A percentile compares a stretch with the other conserved stretches of the same genome.
phyloP scores from a whole-genome alignment of 2,329 filamentous ascomycete species.

The Dactylellina parvicollis region DNA sequence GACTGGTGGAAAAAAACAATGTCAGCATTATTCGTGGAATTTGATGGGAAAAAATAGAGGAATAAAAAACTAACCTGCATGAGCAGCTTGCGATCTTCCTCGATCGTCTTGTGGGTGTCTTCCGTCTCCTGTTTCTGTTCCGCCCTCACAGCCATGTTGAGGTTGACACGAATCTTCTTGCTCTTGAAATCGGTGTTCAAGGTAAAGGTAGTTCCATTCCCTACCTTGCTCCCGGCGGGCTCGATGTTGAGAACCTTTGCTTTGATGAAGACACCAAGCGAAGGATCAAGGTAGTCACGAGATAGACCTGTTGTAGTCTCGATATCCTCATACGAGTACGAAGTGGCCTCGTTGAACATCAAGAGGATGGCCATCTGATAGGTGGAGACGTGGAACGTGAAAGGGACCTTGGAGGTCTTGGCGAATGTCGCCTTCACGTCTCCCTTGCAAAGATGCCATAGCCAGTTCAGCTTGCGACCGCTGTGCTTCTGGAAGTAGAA shows the following conservation, averaged over 20 bases:
- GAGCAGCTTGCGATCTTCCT: constrained; percentile 95
- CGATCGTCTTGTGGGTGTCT: constrained; percentile 98
- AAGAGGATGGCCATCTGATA: constrained; percentile 97
- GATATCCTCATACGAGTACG: constrained; percentile 87
- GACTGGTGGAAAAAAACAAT: constrained; percentile 73
- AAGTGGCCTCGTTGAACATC: constrained; percentile 91
- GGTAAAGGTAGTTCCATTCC: constrained; percentile 79
- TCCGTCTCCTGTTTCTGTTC: constrained; percentile 96
- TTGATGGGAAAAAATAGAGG: neutral
- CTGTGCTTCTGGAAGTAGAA: constrained; percentile 98
- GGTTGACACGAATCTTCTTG: constrained; percentile 97
- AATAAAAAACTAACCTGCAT: constrained; percentile 78
- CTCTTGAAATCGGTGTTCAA: constrained; percentile 96
- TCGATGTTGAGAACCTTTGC: constrained; percentile 84
- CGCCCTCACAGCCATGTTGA: constrained; percentile 93
- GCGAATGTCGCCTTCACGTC: constrained; percentile 94
- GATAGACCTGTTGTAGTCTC: constrained; percentile 80
- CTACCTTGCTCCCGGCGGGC: constrained; percentile 78
- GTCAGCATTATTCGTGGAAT: constrained; percentile 29
- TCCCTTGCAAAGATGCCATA: constrained; percentile 98
- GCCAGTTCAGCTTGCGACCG: constrained; percentile 94
- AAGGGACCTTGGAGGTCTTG: constrained; percentile 87
- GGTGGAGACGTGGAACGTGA: constrained; percentile 95
- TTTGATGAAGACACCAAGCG: constrained; percentile 86
- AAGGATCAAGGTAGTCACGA: constrained; percentile 84